Evolutionary conservation across 805 yeast species (phyloP), one percentile per base, ranked within the genome.

Genomic region (Clavispora vitiphila): DNA sequence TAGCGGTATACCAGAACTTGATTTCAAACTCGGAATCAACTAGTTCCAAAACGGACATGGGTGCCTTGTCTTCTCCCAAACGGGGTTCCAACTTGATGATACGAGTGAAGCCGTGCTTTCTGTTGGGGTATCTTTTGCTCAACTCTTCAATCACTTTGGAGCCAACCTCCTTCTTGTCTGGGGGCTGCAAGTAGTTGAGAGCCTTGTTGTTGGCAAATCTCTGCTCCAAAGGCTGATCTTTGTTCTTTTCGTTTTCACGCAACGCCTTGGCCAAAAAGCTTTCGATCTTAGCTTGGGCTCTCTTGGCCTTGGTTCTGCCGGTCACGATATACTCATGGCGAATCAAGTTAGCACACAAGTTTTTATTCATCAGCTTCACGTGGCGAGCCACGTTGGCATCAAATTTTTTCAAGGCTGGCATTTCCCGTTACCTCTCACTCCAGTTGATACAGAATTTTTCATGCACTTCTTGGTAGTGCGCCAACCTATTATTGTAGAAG

Each of bases 21-120:
- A 86, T 74, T 58, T 87, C 96, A 44, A 54, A 64, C 3, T 59
- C 67, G 1, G 71, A 58, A 53, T 86, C 96, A 1, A 91, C 95
- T 37, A 93, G 70, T 63, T 93, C 99, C 40, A 93, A 57, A 8
- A 90, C 81, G 0, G 93, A 81, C 72, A 86, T 93, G 24, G 90
- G 90, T 0, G 97, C 96, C 47, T 81, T 84, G 60, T 93, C 99
- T 46, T 68, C 72, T 42, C 93, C 90, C 36, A 83, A 62, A 50
- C 98, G 74, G 14, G 90, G 88, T 62, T 93, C 98, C 46, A 93
- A 69, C 52, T 77, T 81, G 47, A 89, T 66, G 40, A 91, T 78
- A 51, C 98, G 78, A 3, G 97, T 88, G 67, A 83, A 91, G 1
- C 97, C 97, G 47, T 88, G 86, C 1, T 63, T 57, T 65, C 96